Percentiles rank a stretch among this genome's conserved stretches.
These are phyloP conservation scores for Aspergillus sojae DNA, from an alignment of 2,329 filamentous ascomycete species.

Conservation along the genomic window DNA sequence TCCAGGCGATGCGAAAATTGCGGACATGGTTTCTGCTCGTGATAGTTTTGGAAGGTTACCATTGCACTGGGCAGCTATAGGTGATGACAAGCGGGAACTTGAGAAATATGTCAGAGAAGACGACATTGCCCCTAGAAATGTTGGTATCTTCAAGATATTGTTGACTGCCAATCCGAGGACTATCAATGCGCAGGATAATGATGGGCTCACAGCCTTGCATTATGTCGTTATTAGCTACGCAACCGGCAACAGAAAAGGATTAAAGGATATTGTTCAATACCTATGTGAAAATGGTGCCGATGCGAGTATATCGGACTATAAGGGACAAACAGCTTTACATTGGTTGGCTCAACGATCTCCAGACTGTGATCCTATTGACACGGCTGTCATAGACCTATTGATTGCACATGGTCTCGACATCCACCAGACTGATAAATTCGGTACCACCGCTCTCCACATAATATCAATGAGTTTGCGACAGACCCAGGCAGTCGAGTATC, in stretches of 20 bases:
- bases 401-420: neutral
- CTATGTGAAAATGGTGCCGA: neutral
- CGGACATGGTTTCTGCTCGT: neutral
- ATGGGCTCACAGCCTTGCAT: neutral
- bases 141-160: neutral
- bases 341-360: neutral
- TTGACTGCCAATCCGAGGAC: neutral
- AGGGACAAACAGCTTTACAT: neutral
- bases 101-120: neutral
- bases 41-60: constrained; percentile 9
- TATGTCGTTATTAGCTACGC: neutral
- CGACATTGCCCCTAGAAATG: neutral
- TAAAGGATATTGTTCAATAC: neutral
- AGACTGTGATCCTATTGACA: neutral
- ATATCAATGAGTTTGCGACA: neutral
- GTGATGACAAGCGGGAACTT: neutral
- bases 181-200: neutral
- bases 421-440: neutral
- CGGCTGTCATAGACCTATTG: neutral
- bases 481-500: neutral
- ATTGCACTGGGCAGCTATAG: constrained; percentile 11
- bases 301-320: neutral
- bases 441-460: neutral
- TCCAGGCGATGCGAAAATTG: neutral
- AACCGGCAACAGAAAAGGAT: neutral